Conservation (phyloP, 495 filamentous ascomycete species). For the Hypoxylon fuscum region DNA sequence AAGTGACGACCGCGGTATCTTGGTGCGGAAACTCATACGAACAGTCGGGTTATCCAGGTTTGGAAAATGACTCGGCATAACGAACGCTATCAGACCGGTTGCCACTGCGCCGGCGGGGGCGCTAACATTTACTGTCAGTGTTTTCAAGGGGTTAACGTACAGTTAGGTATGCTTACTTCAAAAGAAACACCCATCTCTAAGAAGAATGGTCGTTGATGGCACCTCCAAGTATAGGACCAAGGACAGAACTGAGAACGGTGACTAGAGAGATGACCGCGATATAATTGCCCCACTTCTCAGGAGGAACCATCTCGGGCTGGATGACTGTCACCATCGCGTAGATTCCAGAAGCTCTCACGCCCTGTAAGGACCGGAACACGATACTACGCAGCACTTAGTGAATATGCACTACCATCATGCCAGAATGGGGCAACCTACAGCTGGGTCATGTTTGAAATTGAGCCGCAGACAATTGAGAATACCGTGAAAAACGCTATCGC, state of each 20-base stretch:
- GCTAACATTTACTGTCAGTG: conserved; percentile 23
- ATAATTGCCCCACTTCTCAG: conserved; percentile 53
- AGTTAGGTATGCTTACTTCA: conserved; percentile 44
- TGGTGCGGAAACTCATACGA: conserved; percentile 22
- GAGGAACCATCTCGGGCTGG: conserved; percentile 57
- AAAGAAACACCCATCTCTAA: conserved; percentile 53
- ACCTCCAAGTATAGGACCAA: conserved; percentile 58
- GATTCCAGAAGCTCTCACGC: conserved; percentile 63
- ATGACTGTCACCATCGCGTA: conserved; percentile 62
- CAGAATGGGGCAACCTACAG: conserved; percentile 49
- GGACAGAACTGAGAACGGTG: conserved; percentile 53
- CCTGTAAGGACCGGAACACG: conserved; percentile 63
- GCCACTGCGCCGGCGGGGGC: conserved; percentile 42
- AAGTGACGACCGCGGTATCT: conserved; percentile 21
- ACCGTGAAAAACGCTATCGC: conserved; percentile 57
- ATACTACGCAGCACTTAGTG: conserved; percentile 55
- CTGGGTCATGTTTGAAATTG: conserved; percentile 52
- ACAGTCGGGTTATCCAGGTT: conserved; percentile 31
- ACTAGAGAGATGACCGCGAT: conserved; percentile 58
- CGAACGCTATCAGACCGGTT: conserved; percentile 41
- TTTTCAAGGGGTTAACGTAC: neutral
- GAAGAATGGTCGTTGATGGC: conserved; percentile 45
- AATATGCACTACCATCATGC: neutral
- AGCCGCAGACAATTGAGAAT: conserved; percentile 64
- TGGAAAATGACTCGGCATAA: conserved; percentile 44